These are phyloP conservation scores for Avicennia marina DNA, from an alignment of 257 asterid species.

Conservation along the genomic window DNA sequence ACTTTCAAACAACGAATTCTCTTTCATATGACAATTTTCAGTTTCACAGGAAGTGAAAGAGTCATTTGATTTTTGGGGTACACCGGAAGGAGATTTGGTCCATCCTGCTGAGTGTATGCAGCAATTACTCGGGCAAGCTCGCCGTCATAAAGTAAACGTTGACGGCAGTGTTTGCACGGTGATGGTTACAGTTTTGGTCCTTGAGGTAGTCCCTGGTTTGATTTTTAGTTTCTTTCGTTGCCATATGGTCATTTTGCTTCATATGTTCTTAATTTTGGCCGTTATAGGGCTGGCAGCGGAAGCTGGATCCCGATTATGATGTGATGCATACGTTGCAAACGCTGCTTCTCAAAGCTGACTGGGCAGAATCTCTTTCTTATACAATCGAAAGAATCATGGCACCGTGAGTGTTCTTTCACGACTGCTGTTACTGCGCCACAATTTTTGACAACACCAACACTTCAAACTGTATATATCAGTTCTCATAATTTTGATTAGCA, in stretches of 20 bases:
- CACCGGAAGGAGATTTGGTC: slow-evolving; percentile 74
- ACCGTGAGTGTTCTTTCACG: slow-evolving; percentile 36
- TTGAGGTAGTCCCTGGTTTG: slow-evolving; percentile 53
- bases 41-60: slow-evolving; percentile 66
- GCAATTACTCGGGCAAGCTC: slow-evolving; percentile 77
- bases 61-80: slow-evolving; percentile 90
- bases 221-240: neutral
- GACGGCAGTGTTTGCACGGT: slow-evolving; percentile 97
- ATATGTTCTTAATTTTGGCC: neutral
- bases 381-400: slow-evolving; percentile 85
- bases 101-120: slow-evolving; percentile 97
- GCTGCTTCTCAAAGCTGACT: slow-evolving; percentile 74
- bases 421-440: slow-evolving; percentile 15
- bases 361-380: slow-evolving; percentile 65
- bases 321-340: slow-evolving; percentile 58
- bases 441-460: too few species aligned
- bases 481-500: too few species aligned
- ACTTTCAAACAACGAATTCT: too few species aligned
- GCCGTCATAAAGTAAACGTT: slow-evolving; percentile 81
- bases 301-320: slow-evolving; percentile 79
- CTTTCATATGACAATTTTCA: neutral
- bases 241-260: neutral
- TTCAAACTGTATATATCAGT: too few species aligned
- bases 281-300: slow-evolving; percentile 85
- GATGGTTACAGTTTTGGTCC: slow-evolving; percentile 87